Evolutionary conservation across 1,284 basidiomycete genomes (phyloP), one percentile per base, ranked within the genome.

Genomic region (Pseudozyma sp.): DNA sequence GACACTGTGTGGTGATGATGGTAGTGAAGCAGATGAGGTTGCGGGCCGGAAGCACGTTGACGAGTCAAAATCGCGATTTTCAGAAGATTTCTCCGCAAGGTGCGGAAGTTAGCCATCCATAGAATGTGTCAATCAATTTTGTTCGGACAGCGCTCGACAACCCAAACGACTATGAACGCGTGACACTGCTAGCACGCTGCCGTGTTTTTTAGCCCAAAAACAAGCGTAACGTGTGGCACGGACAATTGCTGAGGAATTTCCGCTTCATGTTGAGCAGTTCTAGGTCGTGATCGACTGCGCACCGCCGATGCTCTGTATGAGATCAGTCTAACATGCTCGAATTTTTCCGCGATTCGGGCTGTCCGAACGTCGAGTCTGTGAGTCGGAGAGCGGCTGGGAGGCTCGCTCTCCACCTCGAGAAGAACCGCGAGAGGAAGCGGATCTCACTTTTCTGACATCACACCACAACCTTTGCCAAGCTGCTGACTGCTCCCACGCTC

Each of bases 281-380:
- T 54, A 30, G 24, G 16, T 33, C 33, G 54, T 64, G 54, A 64
- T 64, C 62, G 62, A 58, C 50, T 55, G 17, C 31, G 39, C 40
- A n/a, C 24, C 24, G 24, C 24, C 24, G 24, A 24, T 24, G 40
- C n/a, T 17, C 8, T 14, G 44, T 45, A 7, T 30, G 29, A 24
- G 24, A 24, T 2, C 24, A 24, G 35, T 37, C 35, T 66, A 66
- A 66, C 64, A 66, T 1, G 14, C 10, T 45, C 13, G 14, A 34
- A 30, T 2, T 33, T 35, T 14, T 37, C 24, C 8, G 35, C 35
- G 35, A 37, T 9, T 9, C 40, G 56, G 51, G 34, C 19, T 19
- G 31, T 44, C 49, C 65, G 54, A 56, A 61, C 58, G 53, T 61
- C 54, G 58, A 49, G 33, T 50, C 49, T 11, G 35, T 37, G 10